Percentiles rank a stretch among this genome's conserved stretches.
These are phyloP conservation scores for Pinus albicaulis DNA, from an alignment of 75 land plant species.

Conservation along the genomic window DNA sequence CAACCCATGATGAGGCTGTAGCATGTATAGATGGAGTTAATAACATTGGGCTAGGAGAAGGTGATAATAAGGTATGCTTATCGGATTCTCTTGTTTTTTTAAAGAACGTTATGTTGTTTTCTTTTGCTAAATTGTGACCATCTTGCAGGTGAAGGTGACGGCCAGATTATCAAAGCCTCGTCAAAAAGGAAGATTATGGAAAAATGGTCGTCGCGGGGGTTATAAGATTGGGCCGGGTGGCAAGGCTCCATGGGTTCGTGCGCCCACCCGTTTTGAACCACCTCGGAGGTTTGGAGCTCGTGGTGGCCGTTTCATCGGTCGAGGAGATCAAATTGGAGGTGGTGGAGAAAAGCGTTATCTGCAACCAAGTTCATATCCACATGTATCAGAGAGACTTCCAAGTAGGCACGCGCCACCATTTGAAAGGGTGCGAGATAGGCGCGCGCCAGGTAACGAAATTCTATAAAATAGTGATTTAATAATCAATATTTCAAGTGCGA, in stretches of 20 bases:
- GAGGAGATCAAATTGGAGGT: conserved; percentile 12
- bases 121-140: not conserved
- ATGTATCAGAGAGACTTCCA: conserved; percentile 9
- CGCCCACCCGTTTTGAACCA: conserved; percentile 11
- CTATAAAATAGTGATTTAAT: too few relatives aligned
- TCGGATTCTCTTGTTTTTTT: not conserved
- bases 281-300: conserved; percentile 13
- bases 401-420: conserved; percentile 18
- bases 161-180: conserved; percentile 80
- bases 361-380: not conserved
- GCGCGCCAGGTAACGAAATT: conserved; percentile 32
- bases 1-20: conserved; percentile 76
- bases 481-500: too few relatives aligned
- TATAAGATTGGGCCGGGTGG: conserved; percentile 22
- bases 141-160: conserved; percentile 71
- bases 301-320: conserved; percentile 16
- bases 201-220: conserved; percentile 53
- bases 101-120: not conserved
- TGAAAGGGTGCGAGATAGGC: conserved; percentile 50
- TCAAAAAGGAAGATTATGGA: conserved; percentile 53
- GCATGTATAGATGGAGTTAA: conserved; percentile 78
- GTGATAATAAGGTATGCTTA: conserved; percentile 63
- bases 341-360: conserved; percentile 12
- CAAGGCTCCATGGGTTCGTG: conserved; percentile 1
- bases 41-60: conserved; percentile 70